Base-by-base conservation (phyloP, 2,329 filamentous ascomycete genomes). In the Keithomyces neogunnii region DNA sequence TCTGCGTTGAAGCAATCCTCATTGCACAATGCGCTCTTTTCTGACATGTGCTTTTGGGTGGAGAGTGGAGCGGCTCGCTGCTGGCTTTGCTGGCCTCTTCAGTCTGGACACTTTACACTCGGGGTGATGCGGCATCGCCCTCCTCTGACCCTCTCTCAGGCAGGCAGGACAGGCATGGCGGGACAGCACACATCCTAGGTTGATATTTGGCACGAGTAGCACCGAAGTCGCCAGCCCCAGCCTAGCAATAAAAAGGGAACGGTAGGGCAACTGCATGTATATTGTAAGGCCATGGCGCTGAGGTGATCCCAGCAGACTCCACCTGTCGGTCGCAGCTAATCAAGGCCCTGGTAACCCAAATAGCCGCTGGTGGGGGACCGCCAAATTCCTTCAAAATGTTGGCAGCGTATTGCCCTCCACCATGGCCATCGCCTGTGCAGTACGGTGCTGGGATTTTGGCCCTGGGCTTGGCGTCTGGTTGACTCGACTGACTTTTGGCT, bases 21-120 rank as follows among this genome's bases (percentile, higher is more conserved):
- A 42, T 40, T 39, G 30, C 47, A 42, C 45, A 38, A 45, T 57
- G 57, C 52, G 58, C 47, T 57, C 50, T 57, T 59, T 57, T 56
- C 53, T 59, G 58, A 57, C 60, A 59, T 60, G 55, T 58, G 57
- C 57, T 55, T 54, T 35, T 28, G 10, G 48, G 48, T 47, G 45
- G 45, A 47, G 45, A 44, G 40, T 30, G 40, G 40, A 44, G 40
- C 26, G 40, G 40, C n/a, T 44, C 3, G 5, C 30, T 44, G 26
- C 26, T 44, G 40, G 5, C 39, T 13, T 8, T 26, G 13, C 40
- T 44, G 28, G 39, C 13, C 13, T 44, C 28, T 26, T 44, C 40
- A 10, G 40, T 30, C 26, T 28, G 40, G 26, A 44, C 40, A 28
- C 40, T 28, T 30, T 28, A 29, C 28, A 11, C 33, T 39, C 26